Base-by-base conservation (phyloP, 495 filamentous ascomycete genomes). In the Talaromyces thailandensis region DNA sequence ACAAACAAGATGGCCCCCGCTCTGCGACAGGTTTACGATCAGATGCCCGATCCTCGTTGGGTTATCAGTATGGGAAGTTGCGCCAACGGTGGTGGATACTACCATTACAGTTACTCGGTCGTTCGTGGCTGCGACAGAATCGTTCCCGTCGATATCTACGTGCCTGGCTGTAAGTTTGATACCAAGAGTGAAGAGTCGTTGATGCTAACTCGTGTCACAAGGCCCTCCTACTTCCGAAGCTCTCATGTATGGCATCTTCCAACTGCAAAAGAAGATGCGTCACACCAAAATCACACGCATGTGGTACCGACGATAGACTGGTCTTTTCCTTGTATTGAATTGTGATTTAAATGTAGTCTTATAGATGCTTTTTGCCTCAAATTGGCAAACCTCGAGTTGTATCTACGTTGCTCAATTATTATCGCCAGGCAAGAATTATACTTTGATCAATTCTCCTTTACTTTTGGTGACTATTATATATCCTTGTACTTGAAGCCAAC, bases 1-100 rank as follows among this genome's bases (percentile, higher is more conserved):
- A 97, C 93, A 43, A 97, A 97, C 79, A 97, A 97, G 82, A 97
- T 97, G 93, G 93, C 93, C 8, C 92, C 92, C 32, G 93, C 93
- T 50, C 82, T 97, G 71, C 81, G 93, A 67, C 92, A 96, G 76
- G 93, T 97, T 32, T 97, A 97, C 73, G 93, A 97, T 77, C 93
- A 97, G 79, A 97, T 97, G 93, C 93, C 93, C 45, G 93, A 97
- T 29, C 93, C 93, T 32, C 85, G 93, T 61, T 97, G 93, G 93
- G 93, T 97, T 63, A 85, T 97, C 74, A 66, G 84, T 64, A 97
- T 97, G 93, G 93, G 93, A 23, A 89, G 84, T 65, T 97, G 93
- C 76, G 93, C 93, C 68, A 97, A 97, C 75, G 93, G 93, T 62
- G 93, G 93, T 67, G 93, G 93, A 56, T 97, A 97, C 78, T 97